Conservation (phyloP, 345 rosid genomes). For the Lenwebbia sp. region DNA sequence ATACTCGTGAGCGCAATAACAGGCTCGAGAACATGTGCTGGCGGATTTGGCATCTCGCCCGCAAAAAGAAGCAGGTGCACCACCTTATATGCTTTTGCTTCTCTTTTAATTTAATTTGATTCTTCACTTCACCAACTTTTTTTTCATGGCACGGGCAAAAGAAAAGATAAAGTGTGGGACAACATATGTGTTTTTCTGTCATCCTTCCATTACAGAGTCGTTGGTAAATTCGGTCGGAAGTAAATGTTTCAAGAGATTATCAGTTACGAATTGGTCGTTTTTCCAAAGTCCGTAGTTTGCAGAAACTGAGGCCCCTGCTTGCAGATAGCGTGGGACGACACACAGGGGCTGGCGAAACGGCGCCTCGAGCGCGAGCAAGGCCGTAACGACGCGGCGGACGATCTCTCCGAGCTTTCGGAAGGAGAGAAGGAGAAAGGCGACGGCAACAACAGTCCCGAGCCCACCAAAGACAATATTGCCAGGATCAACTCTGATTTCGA, state of each 20-base stretch:
- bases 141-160: neutral
- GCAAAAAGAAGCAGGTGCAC: constrained; percentile 69
- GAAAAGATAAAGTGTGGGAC: too few species aligned
- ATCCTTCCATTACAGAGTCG: neutral
- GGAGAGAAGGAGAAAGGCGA: constrained; percentile 59
- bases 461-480: constrained; percentile 15
- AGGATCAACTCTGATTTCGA: constrained; percentile 60
- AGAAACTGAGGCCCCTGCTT: neutral
- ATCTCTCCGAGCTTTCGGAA: constrained; percentile 78
- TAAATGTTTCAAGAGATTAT: neutral
- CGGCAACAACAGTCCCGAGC: constrained; percentile 15
- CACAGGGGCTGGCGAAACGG: constrained; percentile 49
- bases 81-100: neutral
- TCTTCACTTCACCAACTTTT: neutral
- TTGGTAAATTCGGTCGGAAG: neutral
- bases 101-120: neutral
- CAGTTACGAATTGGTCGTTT: neutral
- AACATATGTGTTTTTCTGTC: neutral
- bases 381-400: constrained; percentile 60
- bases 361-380: constrained; percentile 66
- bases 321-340: constrained; percentile 18
- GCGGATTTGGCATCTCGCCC: constrained; percentile 97
- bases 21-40: constrained; percentile 94
- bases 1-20: constrained; percentile 76
- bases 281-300: neutral